Base-by-base conservation (phyloP, 2,329 filamentous ascomycete species). In the Diaporthe longicolla region DNA sequence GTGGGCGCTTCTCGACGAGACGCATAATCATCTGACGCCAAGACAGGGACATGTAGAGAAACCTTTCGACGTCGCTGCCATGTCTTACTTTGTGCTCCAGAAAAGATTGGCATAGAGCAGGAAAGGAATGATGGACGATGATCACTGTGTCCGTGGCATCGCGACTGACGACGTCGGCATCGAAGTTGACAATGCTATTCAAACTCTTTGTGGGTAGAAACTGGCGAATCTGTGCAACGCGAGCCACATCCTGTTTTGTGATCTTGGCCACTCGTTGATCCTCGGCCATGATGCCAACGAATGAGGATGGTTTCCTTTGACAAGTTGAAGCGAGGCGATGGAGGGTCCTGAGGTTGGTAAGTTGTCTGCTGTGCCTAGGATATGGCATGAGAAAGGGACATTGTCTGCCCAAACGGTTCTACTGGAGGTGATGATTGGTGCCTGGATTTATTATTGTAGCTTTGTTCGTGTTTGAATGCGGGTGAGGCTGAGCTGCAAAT, bases 161-260 rank as follows among this genome's bases (percentile, higher is more conserved):
- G 10, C 35, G 55, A 32, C 10, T 29, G 54, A 73, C n/a, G 21
- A 40, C 32, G 9, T 21, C 40, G 4, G 32, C 43, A 24, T 73
- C 43, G 32, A 73, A 73, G 29, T 70, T 52, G n/a, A 35, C 43
- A 21, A 73, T 59, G 4, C 71, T 73, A 40, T 70, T 73, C n/a
- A n/a, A n/a, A 17, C 2, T n/a, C 10, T 3, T 58, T 4, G 26
- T 54, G 15, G 37, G 50, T 9, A 65, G 37, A 13, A 7, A 6
- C 1, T 10, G 21, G 19, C 71, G 71, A n/a, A 72, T 54, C 45
- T 29, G 21, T n/a, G 21, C 2, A 13, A 68, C 63, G 8, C 9
- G 32, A 1, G 21, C 63, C 19, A 68, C 48, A 11, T 35, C 37
- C 15, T 68, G 63, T 0, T 35, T n/a, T 24, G 63, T 68, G n/a